Base-by-base conservation (phyloP, 257 asterid species). In the Sherardia arvensis region DNA sequence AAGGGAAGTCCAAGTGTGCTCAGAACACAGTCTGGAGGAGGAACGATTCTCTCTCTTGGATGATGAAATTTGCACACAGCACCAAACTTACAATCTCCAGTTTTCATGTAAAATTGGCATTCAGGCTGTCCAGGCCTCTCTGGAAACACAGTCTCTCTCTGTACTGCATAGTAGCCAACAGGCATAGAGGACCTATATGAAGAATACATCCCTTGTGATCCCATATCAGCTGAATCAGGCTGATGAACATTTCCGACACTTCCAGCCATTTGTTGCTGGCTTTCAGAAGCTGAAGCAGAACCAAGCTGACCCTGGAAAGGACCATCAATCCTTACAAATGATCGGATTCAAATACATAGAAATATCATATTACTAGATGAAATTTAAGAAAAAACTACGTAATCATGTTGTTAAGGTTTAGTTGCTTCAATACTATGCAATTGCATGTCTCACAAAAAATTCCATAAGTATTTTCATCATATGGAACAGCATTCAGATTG, bases 81-180 rank as follows among this genome's bases (percentile, higher is more conserved):
- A 65, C 97, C 98, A 67, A 87, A 92, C 74, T 92, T 92, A 80
- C 98, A 92, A 69, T 89, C 98, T 62, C 98, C 98, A 17, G 98
- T 92, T 81, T 87, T 92, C 89, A 92, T 73, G 84, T 92, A 92
- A 77, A 88, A 89, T 75, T 84, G 95, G 80, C 99, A 92, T 76
- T 92, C 99, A 1, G 95, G 95, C 75, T 87, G 91, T 54, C 94
- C 97, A 20, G 90, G 97, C 77, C 99, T 88, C 80, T 89, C 97
- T 27, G 99, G 99, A 78, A 89, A 92, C 61, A 84, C 83, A 63
- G 77, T 81, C 65, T 87, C 97, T 74, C 87, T 73, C 77, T 90
- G 95, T 64, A 80, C 65, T 74, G 91, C 83, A 74, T 88, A 85
- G 73, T 82, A 85, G 23, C 83, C 95, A 83, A 82, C 55, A 67